phyloP scores from a whole-genome alignment of 495 filamentous ascomycete species.

The Ramalina intermedia region DNA sequence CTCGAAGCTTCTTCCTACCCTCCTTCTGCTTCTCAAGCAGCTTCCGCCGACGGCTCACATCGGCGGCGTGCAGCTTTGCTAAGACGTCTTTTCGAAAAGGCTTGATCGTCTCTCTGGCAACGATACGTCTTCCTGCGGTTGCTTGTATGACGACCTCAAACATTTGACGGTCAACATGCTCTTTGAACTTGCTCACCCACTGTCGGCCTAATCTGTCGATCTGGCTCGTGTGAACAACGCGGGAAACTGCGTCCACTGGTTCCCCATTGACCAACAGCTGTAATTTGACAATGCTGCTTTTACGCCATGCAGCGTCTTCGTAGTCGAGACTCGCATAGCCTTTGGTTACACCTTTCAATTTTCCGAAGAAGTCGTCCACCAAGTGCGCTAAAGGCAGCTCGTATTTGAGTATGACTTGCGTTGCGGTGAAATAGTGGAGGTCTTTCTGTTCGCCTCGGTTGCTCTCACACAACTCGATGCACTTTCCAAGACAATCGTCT shows the following conservation, averaged over 20 bases:
- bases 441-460: slow-evolving; percentile 78
- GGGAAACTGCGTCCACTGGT: slow-evolving; percentile 86
- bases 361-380: slow-evolving; percentile 95
- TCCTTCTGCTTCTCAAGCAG: slow-evolving; percentile 95
- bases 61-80: slow-evolving; percentile 84
- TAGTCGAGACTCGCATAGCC: slow-evolving; percentile 82
- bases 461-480: slow-evolving; percentile 87
- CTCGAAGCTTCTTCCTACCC: slow-evolving; percentile 71
- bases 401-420: slow-evolving; percentile 92
- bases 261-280: slow-evolving; percentile 87
- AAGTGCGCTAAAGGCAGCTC: slow-evolving; percentile 73
- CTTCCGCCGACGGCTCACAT: slow-evolving; percentile 70
- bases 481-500: slow-evolving; percentile 82
- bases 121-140: slow-evolving; percentile 63
- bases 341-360: slow-evolving; percentile 78
- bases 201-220: slow-evolving; percentile 57
- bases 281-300: slow-evolving; percentile 71
- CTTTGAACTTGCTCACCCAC: slow-evolving; percentile 95
- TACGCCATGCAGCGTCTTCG: slow-evolving; percentile 80
- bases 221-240: slow-evolving; percentile 73
- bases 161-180: slow-evolving; percentile 89
- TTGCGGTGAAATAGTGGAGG: slow-evolving; percentile 82
- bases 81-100: slow-evolving; percentile 91
- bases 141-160: slow-evolving; percentile 96
- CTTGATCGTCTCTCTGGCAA: slow-evolving; percentile 91